phyloP scores from a whole-genome alignment of 768 basidiomycete species.

The Coprinellus micaceus region DNA sequence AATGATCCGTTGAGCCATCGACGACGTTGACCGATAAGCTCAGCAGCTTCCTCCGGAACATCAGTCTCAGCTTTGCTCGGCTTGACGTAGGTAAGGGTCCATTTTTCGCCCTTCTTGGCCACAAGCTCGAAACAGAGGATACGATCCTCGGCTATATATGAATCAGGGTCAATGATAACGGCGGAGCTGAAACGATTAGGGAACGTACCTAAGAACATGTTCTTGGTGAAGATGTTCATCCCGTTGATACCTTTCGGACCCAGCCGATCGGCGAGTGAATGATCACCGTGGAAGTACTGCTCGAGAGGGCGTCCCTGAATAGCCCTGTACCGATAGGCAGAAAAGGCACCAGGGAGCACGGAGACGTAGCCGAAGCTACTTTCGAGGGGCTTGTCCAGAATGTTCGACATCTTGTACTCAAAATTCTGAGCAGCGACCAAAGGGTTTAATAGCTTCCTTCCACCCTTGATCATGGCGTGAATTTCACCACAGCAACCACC shows the following conservation, averaged over 20 bases:
- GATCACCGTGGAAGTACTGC: slow-evolving; percentile 86
- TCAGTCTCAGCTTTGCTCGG: slow-evolving; percentile 95
- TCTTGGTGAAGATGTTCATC: slow-evolving; percentile 97
- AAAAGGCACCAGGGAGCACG: slow-evolving; percentile 95
- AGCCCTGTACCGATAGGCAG: slow-evolving; percentile 88
- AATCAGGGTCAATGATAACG: slow-evolving; percentile 74
- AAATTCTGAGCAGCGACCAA: slow-evolving; percentile 95
- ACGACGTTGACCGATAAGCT: slow-evolving; percentile 92
- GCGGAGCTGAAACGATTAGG: slow-evolving; percentile 96
- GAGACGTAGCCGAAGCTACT: slow-evolving; percentile 95
- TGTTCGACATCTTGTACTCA: slow-evolving; percentile 98
- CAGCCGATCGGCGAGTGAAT: slow-evolving; percentile 85
- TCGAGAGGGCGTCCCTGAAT: slow-evolving; percentile 86
- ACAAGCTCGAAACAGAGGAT: slow-evolving; percentile 97
- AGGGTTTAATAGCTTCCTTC: slow-evolving; percentile 87
- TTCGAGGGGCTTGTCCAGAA: slow-evolving; percentile 93
- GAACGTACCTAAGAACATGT: slow-evolving; percentile 52
- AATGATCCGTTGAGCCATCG: slow-evolving; percentile 98
- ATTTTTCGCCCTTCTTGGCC: slow-evolving; percentile 81
- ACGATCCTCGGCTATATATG: slow-evolving; percentile 78
- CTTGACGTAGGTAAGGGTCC: slow-evolving; percentile 90
- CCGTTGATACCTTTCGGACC: slow-evolving; percentile 93
- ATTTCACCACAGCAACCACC: slow-evolving; percentile 94
- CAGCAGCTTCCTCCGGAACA: slow-evolving; percentile 87
- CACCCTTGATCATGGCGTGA: slow-evolving; percentile 94